Base-by-base conservation (phyloP, 1,284 basidiomycete genomes). In the Pseudozyma hubeiensis region DNA sequence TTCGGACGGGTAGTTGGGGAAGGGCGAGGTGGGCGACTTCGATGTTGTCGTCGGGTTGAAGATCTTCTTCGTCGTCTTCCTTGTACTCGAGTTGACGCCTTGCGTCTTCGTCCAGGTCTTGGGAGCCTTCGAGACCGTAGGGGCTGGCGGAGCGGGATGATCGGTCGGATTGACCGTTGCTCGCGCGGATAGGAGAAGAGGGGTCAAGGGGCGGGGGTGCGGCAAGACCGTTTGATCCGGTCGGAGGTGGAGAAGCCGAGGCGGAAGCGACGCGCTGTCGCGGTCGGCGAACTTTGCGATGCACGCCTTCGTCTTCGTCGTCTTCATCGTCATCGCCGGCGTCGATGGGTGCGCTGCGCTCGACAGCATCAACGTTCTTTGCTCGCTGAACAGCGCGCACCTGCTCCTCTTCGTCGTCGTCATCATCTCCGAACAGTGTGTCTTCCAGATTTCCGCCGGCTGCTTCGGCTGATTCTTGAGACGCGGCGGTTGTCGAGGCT, bases 11-110 rank as follows among this genome's bases (percentile, higher is more conserved):
- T 33, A 77, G 47, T 39, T 81, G 76, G 4, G 81, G 76, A 13
- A 82, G 56, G 16, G 67, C 49, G 40, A 82, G 47, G 44, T 76
- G 72, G 13, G 81, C 81, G 0, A 77, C 84, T 88, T 89, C 84
- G 91, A 91, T 74, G 89, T 89, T 50, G 89, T 90, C 39, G 85
- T 87, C 66, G 54, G 88, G 86, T 9, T 86, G 85, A 41, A 90
- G 89, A 17, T 69, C 65, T 5, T 74, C 75, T 24, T 75, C 78
- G 35, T 80, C 79, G 35, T 80, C 70, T 43, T 78, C 91, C 90
- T 56, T 65, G 63, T 80, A 80, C 48, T 78, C 78, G 54, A 80
- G 74, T 63, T 78, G 75, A 51, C 56, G 73, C 37, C 62, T 49
- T 0, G 53, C 64, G n/a, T 65, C 67, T 13, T 74, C 72, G 46